These are phyloP conservation scores for Cladosporium sp. DNA, from an alignment of 2,329 filamentous ascomycete genomes.

Conservation along the genomic window DNA sequence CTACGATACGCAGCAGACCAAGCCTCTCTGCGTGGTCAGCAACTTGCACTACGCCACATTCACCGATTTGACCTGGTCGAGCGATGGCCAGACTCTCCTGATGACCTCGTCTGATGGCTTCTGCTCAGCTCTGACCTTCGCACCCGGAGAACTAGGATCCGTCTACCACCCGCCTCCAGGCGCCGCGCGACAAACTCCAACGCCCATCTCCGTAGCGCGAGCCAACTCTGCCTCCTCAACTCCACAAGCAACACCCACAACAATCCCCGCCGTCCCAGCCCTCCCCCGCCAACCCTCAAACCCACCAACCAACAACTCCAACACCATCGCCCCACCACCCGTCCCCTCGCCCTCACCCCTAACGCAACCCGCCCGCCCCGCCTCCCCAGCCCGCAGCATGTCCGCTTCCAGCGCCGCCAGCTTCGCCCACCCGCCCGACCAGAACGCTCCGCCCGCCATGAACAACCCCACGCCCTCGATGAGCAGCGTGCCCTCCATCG, in stretches of 20 bases:
- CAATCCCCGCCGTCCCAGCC: constrained; percentile 53
- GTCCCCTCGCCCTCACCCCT: constrained; percentile 53
- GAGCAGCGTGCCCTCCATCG: constrained; percentile 28
- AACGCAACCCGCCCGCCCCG: constrained; percentile 48
- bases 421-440: constrained; percentile 39
- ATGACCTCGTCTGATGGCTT: constrained; percentile 99
- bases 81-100: constrained; percentile 69
- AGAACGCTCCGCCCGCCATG: constrained; percentile 31
- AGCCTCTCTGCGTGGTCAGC: constrained; percentile 87
- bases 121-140: constrained; percentile 85
- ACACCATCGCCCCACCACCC: constrained; percentile 13
- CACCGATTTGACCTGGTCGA: constrained; percentile 88
- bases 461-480: constrained; percentile 30
- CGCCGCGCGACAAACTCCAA: constrained; percentile 35
- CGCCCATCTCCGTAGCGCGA: constrained; percentile 34
- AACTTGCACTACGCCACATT: constrained; percentile 97
- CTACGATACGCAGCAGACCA: constrained; percentile 89
- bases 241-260: constrained; percentile 33
- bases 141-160: constrained; percentile 76
- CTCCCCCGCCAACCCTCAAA: constrained; percentile 55
- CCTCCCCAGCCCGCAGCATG: constrained; percentile 78
- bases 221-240: constrained; percentile 34
- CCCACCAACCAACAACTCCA: neutral
- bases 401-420: constrained; percentile 69
- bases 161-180: constrained; percentile 58